Evolutionary conservation across 2,329 filamentous ascomycete species (phyloP).

Genomic region (Epichloe brachyelytri): DNA sequence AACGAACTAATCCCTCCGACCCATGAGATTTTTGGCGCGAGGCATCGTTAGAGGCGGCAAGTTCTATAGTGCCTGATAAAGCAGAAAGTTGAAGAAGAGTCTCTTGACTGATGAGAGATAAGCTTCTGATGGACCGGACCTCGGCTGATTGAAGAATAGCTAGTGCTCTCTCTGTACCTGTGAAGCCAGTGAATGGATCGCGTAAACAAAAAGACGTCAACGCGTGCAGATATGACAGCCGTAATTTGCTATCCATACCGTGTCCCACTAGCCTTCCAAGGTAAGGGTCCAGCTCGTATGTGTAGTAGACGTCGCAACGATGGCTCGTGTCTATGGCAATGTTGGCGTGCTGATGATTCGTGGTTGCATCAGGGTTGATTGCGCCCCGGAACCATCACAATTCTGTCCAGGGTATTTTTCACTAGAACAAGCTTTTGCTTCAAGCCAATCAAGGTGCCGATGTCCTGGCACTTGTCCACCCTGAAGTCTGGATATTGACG

Average conservation of each 20-base stretch:
- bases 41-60: too few relatives aligned
- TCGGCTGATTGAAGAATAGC: slow-evolving; percentile 34
- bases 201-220: slow-evolving; percentile 38
- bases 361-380: too few relatives aligned
- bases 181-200: slow-evolving; percentile 33
- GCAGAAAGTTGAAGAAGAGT: neutral
- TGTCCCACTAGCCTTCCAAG: too few relatives aligned
- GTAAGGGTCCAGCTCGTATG: too few relatives aligned
- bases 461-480: too few relatives aligned
- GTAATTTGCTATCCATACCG: slow-evolving; percentile 29
- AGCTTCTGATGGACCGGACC: slow-evolving; percentile 26
- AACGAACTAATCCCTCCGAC: neutral
- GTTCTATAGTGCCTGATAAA: neutral
- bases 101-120: neutral
- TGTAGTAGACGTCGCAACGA: too few relatives aligned
- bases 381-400: too few relatives aligned
- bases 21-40: neutral
- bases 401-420: too few relatives aligned
- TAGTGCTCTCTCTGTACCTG: slow-evolving; percentile 42
- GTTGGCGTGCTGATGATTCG: too few relatives aligned
- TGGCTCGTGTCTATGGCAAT: too few relatives aligned
- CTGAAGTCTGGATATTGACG: slow-evolving; percentile 26
- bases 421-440: too few relatives aligned
- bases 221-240: slow-evolving; percentile 38
- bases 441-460: too few relatives aligned